These are phyloP conservation scores for Boletus edulis DNA, from an alignment of 768 basidiomycete species.

Conservation along the genomic window DNA sequence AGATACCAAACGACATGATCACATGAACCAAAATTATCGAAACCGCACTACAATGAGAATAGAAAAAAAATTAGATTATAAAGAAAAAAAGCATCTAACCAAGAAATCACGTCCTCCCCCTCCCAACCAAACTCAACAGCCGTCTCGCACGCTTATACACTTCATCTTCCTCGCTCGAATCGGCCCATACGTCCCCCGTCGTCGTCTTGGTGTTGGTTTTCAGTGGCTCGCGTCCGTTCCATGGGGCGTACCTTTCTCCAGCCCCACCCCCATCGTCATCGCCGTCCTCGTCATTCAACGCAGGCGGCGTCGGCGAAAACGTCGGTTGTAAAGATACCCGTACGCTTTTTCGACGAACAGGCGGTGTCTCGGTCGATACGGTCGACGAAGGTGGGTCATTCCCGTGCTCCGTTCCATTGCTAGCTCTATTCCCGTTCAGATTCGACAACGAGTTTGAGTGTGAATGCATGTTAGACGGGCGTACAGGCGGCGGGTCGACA, in stretches of 20 bases:
- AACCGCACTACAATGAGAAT: no score
- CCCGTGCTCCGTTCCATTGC: no score
- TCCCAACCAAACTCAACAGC: constrained; percentile 46
- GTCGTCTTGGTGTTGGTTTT: no score
- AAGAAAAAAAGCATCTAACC: neutral
- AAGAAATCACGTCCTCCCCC: constrained; percentile 17
- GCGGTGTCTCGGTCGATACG: constrained; percentile 12
- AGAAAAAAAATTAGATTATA: no score
- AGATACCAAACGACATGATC: no score
- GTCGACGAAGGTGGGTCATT: constrained; percentile 9
- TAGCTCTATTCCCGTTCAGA: neutral
- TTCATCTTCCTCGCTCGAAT: constrained; percentile 75
- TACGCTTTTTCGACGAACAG: constrained; percentile 62
- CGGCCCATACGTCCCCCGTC: constrained; percentile 56
- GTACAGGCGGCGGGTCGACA: constrained; percentile 5
- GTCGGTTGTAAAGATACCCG: constrained; percentile 75
- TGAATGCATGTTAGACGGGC: no score
- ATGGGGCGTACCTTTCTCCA: neutral
- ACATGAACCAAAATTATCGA: no score
- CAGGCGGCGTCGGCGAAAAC: constrained; percentile 70
- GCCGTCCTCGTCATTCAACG: constrained; percentile 50
- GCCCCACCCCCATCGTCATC: neutral
- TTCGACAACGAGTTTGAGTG: neutral
- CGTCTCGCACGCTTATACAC: constrained; percentile 59
- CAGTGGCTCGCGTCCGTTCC: no score